These are phyloP conservation scores for Ophiostoma novo-ulmi DNA, from an alignment of 2,329 filamentous ascomycete species.

Conservation along the genomic window DNA sequence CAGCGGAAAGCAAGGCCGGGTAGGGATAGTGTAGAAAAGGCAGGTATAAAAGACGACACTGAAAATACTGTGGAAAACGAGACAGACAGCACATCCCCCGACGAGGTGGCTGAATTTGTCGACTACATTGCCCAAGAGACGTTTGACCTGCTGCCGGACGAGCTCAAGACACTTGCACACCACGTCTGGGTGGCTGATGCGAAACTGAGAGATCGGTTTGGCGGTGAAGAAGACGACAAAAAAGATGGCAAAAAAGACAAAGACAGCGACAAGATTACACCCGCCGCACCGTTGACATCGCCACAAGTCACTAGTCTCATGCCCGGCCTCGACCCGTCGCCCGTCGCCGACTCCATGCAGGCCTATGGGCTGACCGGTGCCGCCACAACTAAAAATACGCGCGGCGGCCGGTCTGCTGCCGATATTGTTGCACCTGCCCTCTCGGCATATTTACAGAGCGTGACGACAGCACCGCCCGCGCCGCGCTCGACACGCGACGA, in stretches of 20 bases:
- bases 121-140: slow-evolving; percentile 69
- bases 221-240: slow-evolving; percentile 31
- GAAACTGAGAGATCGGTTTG: slow-evolving; percentile 49
- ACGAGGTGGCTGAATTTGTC: slow-evolving; percentile 73
- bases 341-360: slow-evolving; percentile 60
- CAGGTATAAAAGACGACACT: slow-evolving; percentile 22
- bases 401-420: slow-evolving; percentile 38
- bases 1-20: background rate
- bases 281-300: slow-evolving; percentile 44
- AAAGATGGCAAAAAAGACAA: background rate
- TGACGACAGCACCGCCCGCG: slow-evolving; percentile 58
- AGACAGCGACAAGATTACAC: background rate
- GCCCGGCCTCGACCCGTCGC: slow-evolving; percentile 49
- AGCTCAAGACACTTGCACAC: slow-evolving; percentile 59
- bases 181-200: slow-evolving; percentile 47
- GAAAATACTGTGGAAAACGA: background rate
- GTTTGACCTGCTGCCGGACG: slow-evolving; percentile 59
- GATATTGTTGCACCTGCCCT: slow-evolving; percentile 61
- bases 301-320: slow-evolving; percentile 48
- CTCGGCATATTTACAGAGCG: slow-evolving; percentile 54
- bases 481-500: slow-evolving; percentile 52
- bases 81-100: slow-evolving; percentile 37
- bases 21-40: background rate
- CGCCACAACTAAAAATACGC: slow-evolving; percentile 37
- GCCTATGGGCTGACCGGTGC: slow-evolving; percentile 53